phyloP scores from a whole-genome alignment of 176 grass and related monocot species.

The Poa pratensis region DNA sequence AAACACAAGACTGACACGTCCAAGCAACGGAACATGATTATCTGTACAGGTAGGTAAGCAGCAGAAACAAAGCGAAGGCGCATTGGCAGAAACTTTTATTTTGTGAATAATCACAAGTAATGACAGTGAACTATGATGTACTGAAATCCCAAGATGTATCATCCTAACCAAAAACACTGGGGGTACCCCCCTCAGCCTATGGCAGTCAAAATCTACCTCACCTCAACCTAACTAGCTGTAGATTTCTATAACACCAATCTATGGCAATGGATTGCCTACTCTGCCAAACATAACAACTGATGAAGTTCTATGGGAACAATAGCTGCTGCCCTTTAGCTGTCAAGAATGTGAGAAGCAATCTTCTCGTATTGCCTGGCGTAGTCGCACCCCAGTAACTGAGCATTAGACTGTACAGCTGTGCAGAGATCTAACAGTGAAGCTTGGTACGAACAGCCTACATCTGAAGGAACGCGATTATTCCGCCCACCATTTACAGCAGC shows the following conservation, averaged over 20 bases:
- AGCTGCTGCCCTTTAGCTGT: slow-evolving; percentile 37
- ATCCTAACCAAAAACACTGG: slow-evolving; percentile 37
- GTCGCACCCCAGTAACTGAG: slow-evolving; percentile 47
- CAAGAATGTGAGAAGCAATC: slow-evolving; percentile 46
- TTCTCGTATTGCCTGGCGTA: slow-evolving; percentile 48
- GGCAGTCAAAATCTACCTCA: slow-evolving; percentile 41
- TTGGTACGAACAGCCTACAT: slow-evolving; percentile 41
- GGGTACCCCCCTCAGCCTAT: slow-evolving; percentile 32
- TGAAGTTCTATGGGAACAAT: slow-evolving; percentile 31
- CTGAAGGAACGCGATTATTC: slow-evolving; percentile 1
- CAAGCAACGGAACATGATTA: slow-evolving; percentile 17
- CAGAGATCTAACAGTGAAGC: slow-evolving; percentile 68
- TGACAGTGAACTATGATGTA: slow-evolving; percentile 49
- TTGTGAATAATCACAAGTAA: slow-evolving; percentile 56
- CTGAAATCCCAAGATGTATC: slow-evolving; percentile 52
- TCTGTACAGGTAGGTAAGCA: slow-evolving; percentile 18
- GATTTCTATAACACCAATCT: slow-evolving; percentile 47
- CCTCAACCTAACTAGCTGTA: slow-evolving; percentile 50
- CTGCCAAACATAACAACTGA: slow-evolving; percentile 18
- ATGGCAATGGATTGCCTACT: slow-evolving; percentile 41
- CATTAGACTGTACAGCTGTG: slow-evolving; percentile 57
- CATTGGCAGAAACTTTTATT: slow-evolving; percentile 37
- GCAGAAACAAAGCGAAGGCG: background rate
- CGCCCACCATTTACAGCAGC: slow-evolving; percentile 35
- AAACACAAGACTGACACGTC: background rate